Percentiles rank a stretch among this genome's conserved stretches.
Conservation (phyloP, 176 grass and related monocot species). For the Saccharum officinarum region DNA sequence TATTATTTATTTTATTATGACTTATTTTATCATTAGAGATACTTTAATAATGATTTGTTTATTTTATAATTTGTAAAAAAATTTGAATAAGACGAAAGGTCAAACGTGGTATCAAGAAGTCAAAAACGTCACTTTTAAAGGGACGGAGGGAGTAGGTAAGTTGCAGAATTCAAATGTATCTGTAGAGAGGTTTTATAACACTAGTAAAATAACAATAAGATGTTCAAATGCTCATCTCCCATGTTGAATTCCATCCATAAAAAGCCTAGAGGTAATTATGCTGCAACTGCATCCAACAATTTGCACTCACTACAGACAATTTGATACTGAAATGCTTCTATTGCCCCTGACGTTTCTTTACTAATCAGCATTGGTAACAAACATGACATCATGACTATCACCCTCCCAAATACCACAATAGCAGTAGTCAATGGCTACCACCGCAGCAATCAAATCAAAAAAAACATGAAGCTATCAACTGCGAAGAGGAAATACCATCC, state of each 20-base stretch:
- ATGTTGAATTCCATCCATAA: not conserved
- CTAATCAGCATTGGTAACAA: not conserved
- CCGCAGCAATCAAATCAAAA: not conserved
- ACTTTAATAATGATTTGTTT: too few species aligned
- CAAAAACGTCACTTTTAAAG: too few species aligned
- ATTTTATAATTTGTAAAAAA: too few species aligned
- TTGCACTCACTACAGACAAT: not conserved
- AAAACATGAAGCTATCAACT: not conserved
- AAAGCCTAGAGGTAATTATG: slow-evolving; percentile 1
- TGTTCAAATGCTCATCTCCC: slow-evolving; percentile 1
- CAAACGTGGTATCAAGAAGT: too few species aligned
- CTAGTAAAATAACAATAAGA: slow-evolving; percentile 2
- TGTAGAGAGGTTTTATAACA: not conserved
- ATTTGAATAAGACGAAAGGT: too few species aligned
- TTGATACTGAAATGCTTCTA: not conserved
- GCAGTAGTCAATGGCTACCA: not conserved
- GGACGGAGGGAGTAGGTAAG: too few species aligned
- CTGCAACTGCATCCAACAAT: slow-evolving; percentile 5
- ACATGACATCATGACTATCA: not conserved
- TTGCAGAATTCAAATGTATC: not conserved
- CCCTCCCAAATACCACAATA: not conserved
- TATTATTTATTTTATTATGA: too few species aligned
- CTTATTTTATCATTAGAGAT: too few species aligned
- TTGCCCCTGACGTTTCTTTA: not conserved
- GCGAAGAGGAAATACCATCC: not conserved